Conservation (phyloP, 768 basidiomycete species). For the Lentinus brumalis region DNA sequence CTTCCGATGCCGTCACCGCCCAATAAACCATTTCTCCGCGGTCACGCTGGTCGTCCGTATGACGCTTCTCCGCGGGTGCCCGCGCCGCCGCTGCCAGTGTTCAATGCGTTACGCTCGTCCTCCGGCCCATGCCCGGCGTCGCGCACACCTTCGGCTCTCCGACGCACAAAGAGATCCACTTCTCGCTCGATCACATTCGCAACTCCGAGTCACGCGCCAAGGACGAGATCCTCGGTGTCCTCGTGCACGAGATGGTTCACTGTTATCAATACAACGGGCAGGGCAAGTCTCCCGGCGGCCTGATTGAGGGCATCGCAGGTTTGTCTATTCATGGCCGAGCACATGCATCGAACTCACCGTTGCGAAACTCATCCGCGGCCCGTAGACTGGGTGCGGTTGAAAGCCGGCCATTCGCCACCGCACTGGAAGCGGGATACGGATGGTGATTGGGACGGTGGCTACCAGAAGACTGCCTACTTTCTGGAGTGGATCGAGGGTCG, state of each 20-base stretch:
- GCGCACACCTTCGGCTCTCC: conserved; percentile 64
- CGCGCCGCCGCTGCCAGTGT: conserved; percentile 42
- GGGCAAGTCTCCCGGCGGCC: conserved; percentile 63
- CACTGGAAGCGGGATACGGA: conserved; percentile 60
- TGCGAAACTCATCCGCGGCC: not conserved
- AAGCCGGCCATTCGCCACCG: conserved; percentile 59
- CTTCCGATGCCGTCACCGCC: conserved; percentile 34
- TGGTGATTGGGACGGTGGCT: conserved; percentile 74
- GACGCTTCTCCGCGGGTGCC: conserved; percentile 7
- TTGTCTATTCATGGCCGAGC: conserved; percentile 14
- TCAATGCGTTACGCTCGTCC: conserved; percentile 54
- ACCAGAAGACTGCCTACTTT: conserved; percentile 74
- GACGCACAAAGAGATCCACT: conserved; percentile 71
- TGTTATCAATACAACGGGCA: conserved; percentile 72
- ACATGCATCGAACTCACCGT: not conserved
- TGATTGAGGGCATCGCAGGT: conserved; percentile 85
- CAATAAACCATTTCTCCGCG: conserved; percentile 32
- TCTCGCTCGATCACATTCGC: conserved; percentile 67
- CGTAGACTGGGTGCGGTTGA: conserved; percentile 71
- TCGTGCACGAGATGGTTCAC: conserved; percentile 78
- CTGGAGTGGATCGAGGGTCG: conserved; percentile 65
- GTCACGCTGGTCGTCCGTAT: conserved; percentile 13
- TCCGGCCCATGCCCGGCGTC: conserved; percentile 59
- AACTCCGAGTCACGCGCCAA: conserved; percentile 41
- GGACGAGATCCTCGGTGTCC: conserved; percentile 71